Evolutionary conservation across 495 filamentous ascomycete species (phyloP), one percentile per base, ranked within the genome.

Genomic region (Penicillium egyptiacum): DNA sequence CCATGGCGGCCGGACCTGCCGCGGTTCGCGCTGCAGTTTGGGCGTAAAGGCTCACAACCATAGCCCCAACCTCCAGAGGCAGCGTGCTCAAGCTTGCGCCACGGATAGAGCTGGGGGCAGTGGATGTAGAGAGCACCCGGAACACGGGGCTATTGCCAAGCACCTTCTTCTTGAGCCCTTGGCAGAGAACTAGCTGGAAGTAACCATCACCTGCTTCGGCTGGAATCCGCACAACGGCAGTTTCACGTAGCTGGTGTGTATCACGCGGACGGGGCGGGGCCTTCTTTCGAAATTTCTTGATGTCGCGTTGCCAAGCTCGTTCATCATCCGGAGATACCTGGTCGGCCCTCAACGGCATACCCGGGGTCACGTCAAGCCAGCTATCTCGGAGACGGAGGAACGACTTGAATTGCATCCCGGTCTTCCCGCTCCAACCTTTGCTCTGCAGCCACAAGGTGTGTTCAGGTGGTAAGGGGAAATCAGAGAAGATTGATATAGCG

Each of bases 281-380:
- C 50, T 81, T 83, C 51, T 83, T 86, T 1, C 64, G 56, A 37
- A 86, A 85, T 41, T 81, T 81, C 22, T 70, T 73, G 48, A 89
- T 84, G 61, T 88, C 86, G 41, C 86, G 73, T 65, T 87, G 83
- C 85, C 86, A 87, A 23, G 80, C 81, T 22, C 85, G 75, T 57
- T 88, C 86, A 39, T 83, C 81, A 9, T 66, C 62, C 2, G 74
- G 67, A 0, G 73, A 69, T 4, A 86, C 57, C 52, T 82, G 79
- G 3, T 75, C 67, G 0, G 78, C 58, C 10, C 65, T 57, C 0
- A 81, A 65, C n/a, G 75, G 70, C 7, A 75, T 66, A 2, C 76
- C 67, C 0, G 86, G 86, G 0, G 86, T 88, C 4, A 88, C 85
- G 53, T 88, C 76, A 2, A 88, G 62, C 86, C 86, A 88, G 68